Conservation (phyloP, 768 basidiomycete species). For the Lactarius hengduanensis region DNA sequence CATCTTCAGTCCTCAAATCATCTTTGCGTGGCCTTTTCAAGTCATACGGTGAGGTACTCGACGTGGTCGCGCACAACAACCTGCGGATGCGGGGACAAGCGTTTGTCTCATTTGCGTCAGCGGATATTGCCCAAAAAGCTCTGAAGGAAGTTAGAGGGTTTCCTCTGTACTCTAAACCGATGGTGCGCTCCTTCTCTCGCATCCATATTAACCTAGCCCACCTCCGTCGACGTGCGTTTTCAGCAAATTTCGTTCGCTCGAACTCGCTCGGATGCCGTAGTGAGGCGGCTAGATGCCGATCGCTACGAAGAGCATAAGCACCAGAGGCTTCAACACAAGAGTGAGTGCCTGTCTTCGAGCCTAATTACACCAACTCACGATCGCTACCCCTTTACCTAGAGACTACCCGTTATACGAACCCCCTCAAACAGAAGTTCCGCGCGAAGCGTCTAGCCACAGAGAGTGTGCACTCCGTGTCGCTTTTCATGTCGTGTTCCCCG, state of each 20-base stretch:
- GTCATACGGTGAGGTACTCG: constrained; percentile 87
- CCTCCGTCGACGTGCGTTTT: constrained; percentile 1
- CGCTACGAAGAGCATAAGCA: constrained; percentile 75
- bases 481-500: constrained; percentile 9
- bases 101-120: constrained; percentile 86
- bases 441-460: constrained; percentile 80
- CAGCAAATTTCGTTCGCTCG: constrained; percentile 96
- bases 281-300: constrained; percentile 67
- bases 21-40: constrained; percentile 89
- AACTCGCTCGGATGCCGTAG: constrained; percentile 86
- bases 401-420: constrained; percentile 82
- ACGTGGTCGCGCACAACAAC: constrained; percentile 94
- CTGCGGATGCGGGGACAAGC: constrained; percentile 98
- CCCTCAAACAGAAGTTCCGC: constrained; percentile 81
- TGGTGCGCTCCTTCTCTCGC: constrained; percentile 53
- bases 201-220: neutral
- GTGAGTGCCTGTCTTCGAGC: constrained; percentile 45
- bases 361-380: constrained; percentile 9
- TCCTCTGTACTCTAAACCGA: constrained; percentile 93
- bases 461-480: constrained; percentile 45
- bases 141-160: constrained; percentile 92
- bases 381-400: constrained; percentile 44
- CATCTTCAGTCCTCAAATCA: constrained; percentile 74
- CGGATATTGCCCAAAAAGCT: constrained; percentile 82
- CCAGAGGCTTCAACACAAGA: constrained; percentile 76